Percentiles rank a stretch among this genome's conserved stretches.
phyloP scores from a whole-genome alignment of 2,329 filamentous ascomycete genomes.

The Emmonsiellopsis sp. region DNA sequence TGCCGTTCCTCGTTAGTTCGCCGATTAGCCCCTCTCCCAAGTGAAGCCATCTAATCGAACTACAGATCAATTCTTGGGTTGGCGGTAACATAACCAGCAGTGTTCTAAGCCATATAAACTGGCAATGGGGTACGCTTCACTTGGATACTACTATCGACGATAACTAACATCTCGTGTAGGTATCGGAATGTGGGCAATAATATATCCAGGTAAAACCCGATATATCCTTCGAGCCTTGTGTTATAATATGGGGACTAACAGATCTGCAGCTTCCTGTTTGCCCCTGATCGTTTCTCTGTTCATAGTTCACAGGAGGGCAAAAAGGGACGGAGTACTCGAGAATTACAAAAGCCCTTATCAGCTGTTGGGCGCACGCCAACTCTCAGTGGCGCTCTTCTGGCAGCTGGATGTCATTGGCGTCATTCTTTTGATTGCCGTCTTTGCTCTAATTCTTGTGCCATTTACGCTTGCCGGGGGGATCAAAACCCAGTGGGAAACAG shows the following conservation, averaged over 20 bases:
- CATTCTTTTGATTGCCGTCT: constrained; percentile 43
- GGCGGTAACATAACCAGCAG: constrained; percentile 48
- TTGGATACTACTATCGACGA: background rate
- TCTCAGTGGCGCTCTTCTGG: constrained; percentile 43
- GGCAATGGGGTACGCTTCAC: constrained; percentile 45
- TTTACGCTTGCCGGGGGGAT: constrained; percentile 50
- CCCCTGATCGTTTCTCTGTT: constrained; percentile 47
- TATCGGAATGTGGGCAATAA: constrained; percentile 55
- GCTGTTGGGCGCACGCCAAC: constrained; percentile 28
- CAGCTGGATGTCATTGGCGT: constrained; percentile 48
- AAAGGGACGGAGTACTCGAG: constrained; percentile 41
- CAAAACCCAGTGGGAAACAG: constrained; percentile 41
- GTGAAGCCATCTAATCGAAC: background rate
- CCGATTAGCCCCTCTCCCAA: background rate
- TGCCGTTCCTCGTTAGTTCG: constrained; percentile 43
- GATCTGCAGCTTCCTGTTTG: constrained; percentile 36
- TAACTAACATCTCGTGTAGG: constrained; percentile 3
- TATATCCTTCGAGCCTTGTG: background rate
- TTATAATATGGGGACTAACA: background rate
- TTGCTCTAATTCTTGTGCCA: constrained; percentile 46
- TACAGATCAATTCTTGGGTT: constrained; percentile 53
- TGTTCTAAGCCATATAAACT: constrained; percentile 43
- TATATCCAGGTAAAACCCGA: constrained; percentile 39
- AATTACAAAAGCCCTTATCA: constrained; percentile 38
- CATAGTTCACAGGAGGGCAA: constrained; percentile 45